phyloP scores from a whole-genome alignment of 2,329 filamentous ascomycete species.

The Penicillium aurantiogriseum region DNA sequence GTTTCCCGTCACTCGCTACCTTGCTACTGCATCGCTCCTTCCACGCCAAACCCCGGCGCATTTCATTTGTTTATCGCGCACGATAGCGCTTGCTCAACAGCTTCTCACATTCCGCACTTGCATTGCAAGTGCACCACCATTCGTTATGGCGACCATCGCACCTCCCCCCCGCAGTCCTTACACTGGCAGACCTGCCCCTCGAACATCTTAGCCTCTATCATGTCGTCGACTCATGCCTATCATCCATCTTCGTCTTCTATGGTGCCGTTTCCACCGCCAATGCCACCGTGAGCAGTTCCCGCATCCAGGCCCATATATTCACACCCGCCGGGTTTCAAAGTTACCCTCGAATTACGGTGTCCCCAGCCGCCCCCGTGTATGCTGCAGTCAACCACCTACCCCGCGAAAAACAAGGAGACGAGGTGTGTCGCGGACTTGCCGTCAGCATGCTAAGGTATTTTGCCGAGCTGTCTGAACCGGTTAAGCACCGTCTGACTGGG shows the following conservation, averaged over 20 bases:
- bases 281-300: slow-evolving; percentile 80
- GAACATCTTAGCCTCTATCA: slow-evolving; percentile 86
- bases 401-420: slow-evolving; percentile 91
- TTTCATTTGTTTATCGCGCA: slow-evolving; percentile 10
- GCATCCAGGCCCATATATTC: slow-evolving; percentile 92
- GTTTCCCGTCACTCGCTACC: slow-evolving; percentile 6
- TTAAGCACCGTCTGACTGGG: slow-evolving; percentile 68
- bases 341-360: slow-evolving; percentile 87
- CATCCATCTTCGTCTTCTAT: slow-evolving; percentile 83
- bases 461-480: slow-evolving; percentile 72
- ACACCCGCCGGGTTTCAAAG: slow-evolving; percentile 84
- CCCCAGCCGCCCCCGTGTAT: slow-evolving; percentile 88
- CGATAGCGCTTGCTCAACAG: slow-evolving; percentile 16
- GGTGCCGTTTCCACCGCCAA: slow-evolving; percentile 87
- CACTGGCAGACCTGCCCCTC: slow-evolving; percentile 71
- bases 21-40: slow-evolving; percentile 7
- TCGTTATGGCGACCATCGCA: slow-evolving; percentile 67
- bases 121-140: slow-evolving; percentile 10
- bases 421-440: slow-evolving; percentile 84
- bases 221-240: slow-evolving; percentile 78
- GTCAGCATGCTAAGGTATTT: slow-evolving; percentile 96
- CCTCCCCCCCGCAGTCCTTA: slow-evolving; percentile 59
- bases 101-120: slow-evolving; percentile 6
- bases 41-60: slow-evolving; percentile 1
- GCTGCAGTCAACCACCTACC: slow-evolving; percentile 85